Conservation (phyloP, 805 yeast species). For the Soucietia sequanensis region DNA sequence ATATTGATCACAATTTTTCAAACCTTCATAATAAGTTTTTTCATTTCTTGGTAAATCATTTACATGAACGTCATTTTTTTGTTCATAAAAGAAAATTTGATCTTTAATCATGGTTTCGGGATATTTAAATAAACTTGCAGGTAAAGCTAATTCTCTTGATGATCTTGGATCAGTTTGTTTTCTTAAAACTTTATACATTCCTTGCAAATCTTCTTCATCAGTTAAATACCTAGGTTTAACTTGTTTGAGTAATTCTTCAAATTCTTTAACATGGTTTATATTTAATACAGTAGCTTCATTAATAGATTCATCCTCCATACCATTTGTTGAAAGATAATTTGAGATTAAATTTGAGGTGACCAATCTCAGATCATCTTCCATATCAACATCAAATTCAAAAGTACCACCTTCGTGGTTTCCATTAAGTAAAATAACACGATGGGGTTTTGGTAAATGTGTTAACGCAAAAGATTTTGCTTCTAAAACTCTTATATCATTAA, state of each 20-base stretch:
- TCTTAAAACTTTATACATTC: conserved; percentile 16
- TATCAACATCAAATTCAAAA: conserved; percentile 24
- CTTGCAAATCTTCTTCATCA: conserved; percentile 15
- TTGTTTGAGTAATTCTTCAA: conserved; percentile 14
- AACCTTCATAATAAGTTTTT: conserved; percentile 19
- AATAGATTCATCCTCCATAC: conserved; percentile 10
- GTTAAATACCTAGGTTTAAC: conserved; percentile 15
- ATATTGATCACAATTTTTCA: conserved; percentile 14
- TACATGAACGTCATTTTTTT: conserved; percentile 12
- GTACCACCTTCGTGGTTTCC: conserved; percentile 25
- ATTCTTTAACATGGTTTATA: conserved; percentile 28
- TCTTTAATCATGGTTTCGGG: conserved; percentile 11
- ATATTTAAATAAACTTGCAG: conserved; percentile 19
- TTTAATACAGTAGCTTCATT: conserved; percentile 7
- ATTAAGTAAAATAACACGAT: conserved; percentile 25
- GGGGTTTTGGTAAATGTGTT: conserved; percentile 35
- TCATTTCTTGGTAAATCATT: conserved; percentile 12
- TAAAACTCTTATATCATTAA: conserved; percentile 29
- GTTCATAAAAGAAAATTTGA: conserved; percentile 13
- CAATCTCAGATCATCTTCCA: conserved; percentile 17
- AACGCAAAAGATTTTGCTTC: conserved; percentile 39
- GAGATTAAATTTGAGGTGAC: conserved; percentile 30
- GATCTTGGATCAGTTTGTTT: conserved; percentile 10
- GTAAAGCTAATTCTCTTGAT: conserved; percentile 13
- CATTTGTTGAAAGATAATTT: conserved; percentile 17